Evolutionary conservation across 2,329 filamentous ascomycete genomes (phyloP), one percentile per base, ranked within the genome.

Genomic region (Colletotrichum camelliae): DNA sequence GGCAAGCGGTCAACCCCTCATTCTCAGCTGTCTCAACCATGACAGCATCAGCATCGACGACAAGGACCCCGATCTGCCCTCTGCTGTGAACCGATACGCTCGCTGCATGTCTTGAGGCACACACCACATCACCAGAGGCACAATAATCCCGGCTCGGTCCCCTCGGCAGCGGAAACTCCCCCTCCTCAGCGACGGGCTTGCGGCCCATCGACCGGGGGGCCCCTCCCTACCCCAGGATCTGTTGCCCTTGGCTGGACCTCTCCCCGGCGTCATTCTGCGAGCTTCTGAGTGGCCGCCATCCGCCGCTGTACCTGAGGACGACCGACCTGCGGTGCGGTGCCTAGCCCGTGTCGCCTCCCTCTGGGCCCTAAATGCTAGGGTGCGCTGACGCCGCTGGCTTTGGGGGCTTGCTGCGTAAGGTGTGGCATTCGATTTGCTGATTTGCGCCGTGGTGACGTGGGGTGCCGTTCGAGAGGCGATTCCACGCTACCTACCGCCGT

Each of bases 191-290:
- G 29, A 55, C 43, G 68, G 68, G 58, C 43, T 52, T 52, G 27
- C 65, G 55, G 55, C 69, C 13, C 35, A 18, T 29, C 29, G 48
- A 67, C 68, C 55, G 67, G 68, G 68, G 62, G 27, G n/a, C 37
- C 61, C 52, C 55, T 55, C 35, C 67, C 37, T 67, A 75, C 72
- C 72, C 72, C 72, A 74, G 68, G 37, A 67, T 75, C 61, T 67
- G 55, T 24, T 48, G 18, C 61, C 43, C 67, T 58, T 65, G 66
- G 58, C 65, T 39, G 57, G 33, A 57, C 43, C 43, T 55, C 15
- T n/a, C 67, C 21, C 67, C 24, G 35, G 31, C 33, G 55, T 67
- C 55, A 75, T 72, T 67, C 52, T 74, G 61, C 39, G 31, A 24
- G 52, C 62, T 58, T 67, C 62, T 72, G 27, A 75, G 62, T 75